Conservation (phyloP, 192 early-diverging fungal species). For the Podila clonocystis region DNA sequence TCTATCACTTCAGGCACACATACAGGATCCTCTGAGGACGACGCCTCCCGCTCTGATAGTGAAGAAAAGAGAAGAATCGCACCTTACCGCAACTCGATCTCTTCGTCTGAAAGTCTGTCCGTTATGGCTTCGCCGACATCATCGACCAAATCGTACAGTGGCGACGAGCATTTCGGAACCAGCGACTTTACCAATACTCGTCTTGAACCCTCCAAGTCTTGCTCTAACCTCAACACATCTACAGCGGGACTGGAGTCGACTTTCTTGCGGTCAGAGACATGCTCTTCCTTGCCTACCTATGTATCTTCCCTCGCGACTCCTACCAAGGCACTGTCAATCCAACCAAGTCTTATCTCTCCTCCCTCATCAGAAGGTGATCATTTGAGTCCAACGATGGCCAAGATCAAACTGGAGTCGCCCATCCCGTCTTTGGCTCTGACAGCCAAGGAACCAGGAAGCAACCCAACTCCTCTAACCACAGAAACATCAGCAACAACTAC, state of each 20-base stretch:
- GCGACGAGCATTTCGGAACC: background rate
- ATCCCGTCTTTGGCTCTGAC: background rate
- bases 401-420: background rate
- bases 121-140: background rate
- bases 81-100: background rate
- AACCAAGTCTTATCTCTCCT: background rate
- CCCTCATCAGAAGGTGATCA: background rate
- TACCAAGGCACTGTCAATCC: background rate
- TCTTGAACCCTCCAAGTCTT: too few species aligned
- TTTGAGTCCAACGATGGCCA: background rate
- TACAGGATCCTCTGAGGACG: conserved; percentile 27
- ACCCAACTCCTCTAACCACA: background rate
- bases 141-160: background rate
- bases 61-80: background rate
- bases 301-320: background rate
- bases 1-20: conserved; percentile 8
- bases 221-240: background rate
- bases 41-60: conserved; percentile 12
- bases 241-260: background rate
- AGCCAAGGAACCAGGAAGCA: background rate
- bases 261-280: conserved; percentile 20
- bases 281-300: conserved; percentile 13
- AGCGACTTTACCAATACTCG: too few species aligned
- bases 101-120: background rate
- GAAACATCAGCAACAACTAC: background rate